Percentiles rank a stretch among this genome's conserved stretches.
Evolutionary conservation across 2,329 filamentous ascomycete genomes (phyloP).

Genomic region (Curvularia spicifera): DNA sequence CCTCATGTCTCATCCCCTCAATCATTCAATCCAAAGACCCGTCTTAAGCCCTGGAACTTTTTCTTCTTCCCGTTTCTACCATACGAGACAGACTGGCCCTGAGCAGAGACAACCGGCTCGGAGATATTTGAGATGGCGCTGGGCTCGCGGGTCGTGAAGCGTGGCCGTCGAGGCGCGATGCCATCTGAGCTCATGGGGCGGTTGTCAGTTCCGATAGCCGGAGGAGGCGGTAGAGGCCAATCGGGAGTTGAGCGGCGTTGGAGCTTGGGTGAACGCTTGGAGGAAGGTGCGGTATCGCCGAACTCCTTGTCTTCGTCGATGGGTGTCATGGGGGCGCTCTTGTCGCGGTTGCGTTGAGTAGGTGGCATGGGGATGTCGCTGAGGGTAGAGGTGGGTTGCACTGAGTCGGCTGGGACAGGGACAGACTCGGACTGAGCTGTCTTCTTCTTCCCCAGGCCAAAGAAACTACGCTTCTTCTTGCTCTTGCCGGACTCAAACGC

Average conservation of each 20-base stretch:
- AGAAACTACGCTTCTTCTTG: conserved; percentile 53
- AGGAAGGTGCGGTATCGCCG: conserved; percentile 19
- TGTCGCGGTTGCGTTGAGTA: conserved; percentile 33
- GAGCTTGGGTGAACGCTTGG: conserved; percentile 51
- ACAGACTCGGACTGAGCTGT: conserved; percentile 36
- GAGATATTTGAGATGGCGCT: conserved; percentile 26
- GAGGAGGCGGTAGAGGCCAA: conserved; percentile 59
- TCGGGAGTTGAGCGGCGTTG: conserved; percentile 56
- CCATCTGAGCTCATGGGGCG: conserved; percentile 45
- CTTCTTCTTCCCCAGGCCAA: conserved; percentile 69
- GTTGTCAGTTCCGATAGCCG: conserved; percentile 32
- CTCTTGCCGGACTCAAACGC: conserved; percentile 39
- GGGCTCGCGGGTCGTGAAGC: conserved; percentile 34
- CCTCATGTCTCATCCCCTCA: conserved; percentile 31
- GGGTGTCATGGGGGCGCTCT: conserved; percentile 39
- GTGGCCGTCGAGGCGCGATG: conserved; percentile 27
- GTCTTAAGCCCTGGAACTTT: conserved; percentile 71
- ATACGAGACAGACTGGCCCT: conserved; percentile 31
- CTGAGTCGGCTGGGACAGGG: conserved; percentile 41
- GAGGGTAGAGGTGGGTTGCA: conserved; percentile 40
- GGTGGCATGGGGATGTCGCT: conserved; percentile 42
- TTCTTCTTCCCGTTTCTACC: conserved; percentile 60
- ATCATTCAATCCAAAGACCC: conserved; percentile 67
- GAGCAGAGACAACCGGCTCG: conserved; percentile 32
- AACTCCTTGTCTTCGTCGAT: conserved; percentile 46